Evolutionary conservation across 1,139 yeast species (phyloP), one percentile per base, ranked within the genome.

Genomic region (Hanseniaspora uvarum): DNA sequence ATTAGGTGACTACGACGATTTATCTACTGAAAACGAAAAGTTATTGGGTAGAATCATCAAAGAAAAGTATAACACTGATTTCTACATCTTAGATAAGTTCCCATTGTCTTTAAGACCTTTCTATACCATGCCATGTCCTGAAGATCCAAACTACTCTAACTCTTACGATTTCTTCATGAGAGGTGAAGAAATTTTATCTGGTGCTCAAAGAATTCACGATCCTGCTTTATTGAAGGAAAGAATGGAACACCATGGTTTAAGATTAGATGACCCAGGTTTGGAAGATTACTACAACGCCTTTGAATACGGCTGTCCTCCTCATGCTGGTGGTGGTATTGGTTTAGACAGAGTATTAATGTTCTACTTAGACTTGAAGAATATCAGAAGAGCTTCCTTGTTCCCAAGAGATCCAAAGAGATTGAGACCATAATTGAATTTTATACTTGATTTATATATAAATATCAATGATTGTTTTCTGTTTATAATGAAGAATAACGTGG

Each of bases 311-410:
- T 92, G 96, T 76, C 83, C 96, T 60, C 98, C 99, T 51, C 99
- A 92, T 65, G 99, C 96, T 26, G 99, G 99, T 69, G 99, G 98
- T 73, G 99, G 99, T 72, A 92, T 92, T 68, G 99, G 99, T 64
- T 75, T 92, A 61, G 99, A 92, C 74, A 86, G 99, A 75, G 98
- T 92, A 43, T 88, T 92, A 60, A 92, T 92, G 97, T 92, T 92
- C 79, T 92, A 79, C 81, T 78, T 92, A 69, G 98, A 87, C 67
- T 77, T 92, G 74, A 89, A 88, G 75, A 94, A 92, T 73, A 92
- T 92, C 63, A 86, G 99, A 72, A 85, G 97, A 69, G 96, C 99
- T 24, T 83, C 95, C 12, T 74, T 92, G 68, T 92, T 92, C 92
- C 99, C 99, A 68, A 86, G 99, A 77, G 99, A 92, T 71, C 98